Percentiles rank a stretch among this genome's conserved stretches.
phyloP scores from a whole-genome alignment of 2,329 filamentous ascomycete genomes.

The Trichoderma hamatum region DNA sequence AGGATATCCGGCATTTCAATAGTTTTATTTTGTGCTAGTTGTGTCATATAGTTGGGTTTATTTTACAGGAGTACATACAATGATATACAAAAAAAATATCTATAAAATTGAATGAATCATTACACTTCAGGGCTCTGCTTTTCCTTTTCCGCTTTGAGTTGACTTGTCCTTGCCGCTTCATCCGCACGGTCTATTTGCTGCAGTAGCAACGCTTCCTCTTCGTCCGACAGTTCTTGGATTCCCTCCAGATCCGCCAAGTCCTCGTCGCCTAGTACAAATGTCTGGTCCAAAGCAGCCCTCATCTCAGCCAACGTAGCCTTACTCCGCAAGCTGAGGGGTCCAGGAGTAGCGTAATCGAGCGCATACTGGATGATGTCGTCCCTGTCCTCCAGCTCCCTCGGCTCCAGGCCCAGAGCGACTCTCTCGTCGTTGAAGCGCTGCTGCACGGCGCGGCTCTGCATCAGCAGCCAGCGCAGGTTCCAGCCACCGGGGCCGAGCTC shows the following conservation, averaged over 20 bases:
- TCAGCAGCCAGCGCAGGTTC: slow-evolving; percentile 85
- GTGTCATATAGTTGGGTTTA: slow-evolving; percentile 14
- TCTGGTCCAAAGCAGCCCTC: slow-evolving; percentile 46
- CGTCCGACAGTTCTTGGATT: slow-evolving; percentile 45
- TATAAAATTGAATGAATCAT: not conserved
- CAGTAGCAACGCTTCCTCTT: slow-evolving; percentile 41
- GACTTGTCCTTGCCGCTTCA: slow-evolving; percentile 17
- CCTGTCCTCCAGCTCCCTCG: slow-evolving; percentile 41
- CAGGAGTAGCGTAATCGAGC: slow-evolving; percentile 48
- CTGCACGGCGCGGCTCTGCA: slow-evolving; percentile 73
- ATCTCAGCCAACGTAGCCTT: slow-evolving; percentile 45
- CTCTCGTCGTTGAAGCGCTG: slow-evolving; percentile 68
- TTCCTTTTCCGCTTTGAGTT: slow-evolving; percentile 12
- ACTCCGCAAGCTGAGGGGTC: slow-evolving; percentile 43
- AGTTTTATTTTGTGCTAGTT: not conserved
- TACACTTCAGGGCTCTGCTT: slow-evolving; percentile 13
- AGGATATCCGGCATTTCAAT: slow-evolving; percentile 19
- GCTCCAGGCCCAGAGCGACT: slow-evolving; percentile 62
- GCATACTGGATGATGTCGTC: slow-evolving; percentile 47
- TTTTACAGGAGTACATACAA: slow-evolving; percentile 26
- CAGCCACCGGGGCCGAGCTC: slow-evolving; percentile 90
- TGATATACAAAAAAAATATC: slow-evolving; percentile 26
- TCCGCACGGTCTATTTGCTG: slow-evolving; percentile 40
- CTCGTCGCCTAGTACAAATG: slow-evolving; percentile 52
- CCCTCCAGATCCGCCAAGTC: slow-evolving; percentile 44